Percentiles rank a stretch among this genome's conserved stretches.
Evolutionary conservation across 345 rosid genomes (phyloP).

Genomic region (Eucalyptus pauciflora): DNA sequence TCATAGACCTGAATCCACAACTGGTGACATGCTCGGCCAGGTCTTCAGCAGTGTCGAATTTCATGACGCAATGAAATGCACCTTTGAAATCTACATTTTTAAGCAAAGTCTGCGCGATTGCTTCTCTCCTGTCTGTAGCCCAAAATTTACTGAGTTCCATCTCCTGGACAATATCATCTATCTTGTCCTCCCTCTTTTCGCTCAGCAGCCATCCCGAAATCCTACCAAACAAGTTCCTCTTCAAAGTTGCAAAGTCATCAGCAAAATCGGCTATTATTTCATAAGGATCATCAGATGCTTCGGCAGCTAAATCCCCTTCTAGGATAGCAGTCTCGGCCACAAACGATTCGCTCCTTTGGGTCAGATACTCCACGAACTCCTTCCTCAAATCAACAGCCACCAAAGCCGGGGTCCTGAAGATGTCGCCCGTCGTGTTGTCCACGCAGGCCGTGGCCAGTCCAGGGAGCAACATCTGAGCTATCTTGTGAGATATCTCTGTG

Average conservation of each 20-base stretch:
- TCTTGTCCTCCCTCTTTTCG: constrained; percentile 76
- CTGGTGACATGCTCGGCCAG: constrained; percentile 26
- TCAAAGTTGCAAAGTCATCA: constrained; percentile 63
- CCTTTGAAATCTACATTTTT: constrained; percentile 73
- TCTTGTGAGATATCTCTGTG: constrained; percentile 44
- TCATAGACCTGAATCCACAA: constrained; percentile 55
- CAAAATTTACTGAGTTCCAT: constrained; percentile 83
- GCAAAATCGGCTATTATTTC: constrained; percentile 56
- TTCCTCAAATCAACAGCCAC: constrained; percentile 72
- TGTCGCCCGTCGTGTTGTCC: constrained; percentile 75
- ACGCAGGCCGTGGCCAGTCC: constrained; percentile 82
- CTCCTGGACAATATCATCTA: constrained; percentile 81
- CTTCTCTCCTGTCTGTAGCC: constrained; percentile 48
- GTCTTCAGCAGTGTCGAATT: constrained; percentile 37
- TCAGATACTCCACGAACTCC: constrained; percentile 60
- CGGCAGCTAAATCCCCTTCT: constrained; percentile 33
- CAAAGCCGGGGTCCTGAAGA: constrained; percentile 61
- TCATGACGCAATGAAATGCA: constrained; percentile 54
- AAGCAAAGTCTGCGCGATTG: constrained; percentile 41
- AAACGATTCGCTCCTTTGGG: constrained; percentile 57
- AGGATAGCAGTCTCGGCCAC: constrained; percentile 61
- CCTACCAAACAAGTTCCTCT: constrained; percentile 64
- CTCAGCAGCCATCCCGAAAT: constrained; percentile 84
- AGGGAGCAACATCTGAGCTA: constrained; percentile 50
- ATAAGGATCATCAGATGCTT: constrained; percentile 54